Evolutionary conservation across 441 rosid species (phyloP).

Genomic region (Arabidopsis hybrid): DNA sequence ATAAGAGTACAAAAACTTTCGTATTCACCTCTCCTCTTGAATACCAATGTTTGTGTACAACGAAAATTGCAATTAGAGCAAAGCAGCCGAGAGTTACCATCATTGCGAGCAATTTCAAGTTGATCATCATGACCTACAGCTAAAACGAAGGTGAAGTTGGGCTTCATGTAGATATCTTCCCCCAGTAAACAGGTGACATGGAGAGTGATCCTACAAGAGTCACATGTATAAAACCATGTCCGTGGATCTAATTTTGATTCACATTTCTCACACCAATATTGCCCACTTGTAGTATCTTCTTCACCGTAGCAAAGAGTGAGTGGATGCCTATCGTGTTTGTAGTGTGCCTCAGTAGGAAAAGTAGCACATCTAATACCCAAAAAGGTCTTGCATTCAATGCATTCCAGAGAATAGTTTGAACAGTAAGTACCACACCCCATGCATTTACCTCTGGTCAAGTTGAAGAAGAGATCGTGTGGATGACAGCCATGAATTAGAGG

Average conservation of each 20-base stretch:
- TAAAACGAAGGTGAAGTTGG: not conserved
- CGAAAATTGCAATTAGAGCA: not conserved
- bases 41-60: not conserved
- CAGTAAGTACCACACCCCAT: no score
- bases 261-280: slow-evolving; percentile 13
- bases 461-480: not conserved
- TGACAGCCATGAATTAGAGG: not conserved
- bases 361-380: not conserved
- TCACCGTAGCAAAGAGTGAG: not conserved
- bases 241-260: not conserved
- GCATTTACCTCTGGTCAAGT: no score
- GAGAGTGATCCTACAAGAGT: not conserved
- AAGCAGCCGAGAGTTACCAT: not conserved
- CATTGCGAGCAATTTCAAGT: not conserved
- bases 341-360: not conserved
- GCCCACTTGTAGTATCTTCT: not conserved
- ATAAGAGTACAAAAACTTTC: not conserved
- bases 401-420: not conserved
- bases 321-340: slow-evolving; percentile 14
- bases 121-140: no score
- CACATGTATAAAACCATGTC: slow-evolving; percentile 11
- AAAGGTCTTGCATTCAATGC: not conserved
- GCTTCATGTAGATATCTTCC: not conserved
- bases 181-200: slow-evolving; percentile 1
- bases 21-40: not conserved